Evolutionary conservation across 192 early-diverging fungal species (phyloP), one percentile per base, ranked within the genome.

Genomic region (Phycomyces blakesleeanus): DNA sequence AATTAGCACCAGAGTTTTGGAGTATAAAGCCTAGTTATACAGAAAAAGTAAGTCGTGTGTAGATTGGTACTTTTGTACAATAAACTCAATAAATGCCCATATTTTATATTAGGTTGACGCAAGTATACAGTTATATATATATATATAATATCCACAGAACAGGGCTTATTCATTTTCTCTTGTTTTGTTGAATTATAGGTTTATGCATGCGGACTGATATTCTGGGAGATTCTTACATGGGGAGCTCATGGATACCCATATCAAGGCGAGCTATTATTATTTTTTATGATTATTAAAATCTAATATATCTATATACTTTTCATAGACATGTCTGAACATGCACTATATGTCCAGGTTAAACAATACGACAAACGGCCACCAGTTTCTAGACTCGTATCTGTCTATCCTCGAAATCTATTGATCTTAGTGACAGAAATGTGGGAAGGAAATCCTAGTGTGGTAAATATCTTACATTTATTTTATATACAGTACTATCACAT

Each of bases 191-290:
- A 21, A 39, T 18, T 27, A n/a, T 49, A 74, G 57, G 73, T 83
- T 25, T 90, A 90, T 69, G 89, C 89, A 27, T 87, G 87, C 59
- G 89, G 79, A 5, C 58, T 90, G 12, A 90, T 90, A 55, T 90
- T 86, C 63, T 90, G 89, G 89, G 89, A 90, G 70, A 90, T 90
- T 47, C 34, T 90, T 38, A 85, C 85, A 55, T 90, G 89, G 89
- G 81, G 82, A 22, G 85, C 79, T 51, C 74, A 76, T 55, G 87
- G 85, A 11, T 90, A 84, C 40, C 89, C 89, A 0, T 90, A 85
- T 69, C 81, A 89, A 65, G 57, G 69, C 54, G 51, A 87, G 55
- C 79, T 83, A 59, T 65, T 86, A 20, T 85, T 84, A 39, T 70
- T 72, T 15, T 69, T 74, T 57, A 75, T 16, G 71, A 78, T 27